phyloP scores from a whole-genome alignment of 1,284 basidiomycete genomes.

The Puccinia hordei region DNA sequence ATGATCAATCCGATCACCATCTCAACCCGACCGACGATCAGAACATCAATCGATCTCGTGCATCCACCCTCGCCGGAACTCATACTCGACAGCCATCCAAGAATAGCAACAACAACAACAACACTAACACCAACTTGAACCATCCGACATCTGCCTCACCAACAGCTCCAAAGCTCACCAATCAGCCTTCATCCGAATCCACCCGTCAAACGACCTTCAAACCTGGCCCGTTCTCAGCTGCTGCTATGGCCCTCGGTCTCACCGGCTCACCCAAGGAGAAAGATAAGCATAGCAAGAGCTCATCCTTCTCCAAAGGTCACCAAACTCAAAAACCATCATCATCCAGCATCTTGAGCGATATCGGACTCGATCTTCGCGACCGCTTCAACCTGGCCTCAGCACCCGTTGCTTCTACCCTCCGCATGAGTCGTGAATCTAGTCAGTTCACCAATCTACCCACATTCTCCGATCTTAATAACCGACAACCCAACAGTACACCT shows the following conservation, averaged over 20 bases:
- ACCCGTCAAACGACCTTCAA: conserved; percentile 21
- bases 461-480: too few relatives aligned
- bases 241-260: conserved; percentile 43
- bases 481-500: too few relatives aligned
- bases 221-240: conserved; percentile 49
- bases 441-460: conserved; percentile 7
- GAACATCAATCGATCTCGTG: conserved; percentile 56
- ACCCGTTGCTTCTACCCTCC: conserved; percentile 42
- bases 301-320: conserved; percentile 29
- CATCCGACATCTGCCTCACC: conserved; percentile 41
- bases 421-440: conserved; percentile 47
- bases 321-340: conserved; percentile 26
- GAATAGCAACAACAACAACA: neutral
- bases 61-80: conserved; percentile 51
- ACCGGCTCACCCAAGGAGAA: conserved; percentile 13
- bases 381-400: conserved; percentile 14
- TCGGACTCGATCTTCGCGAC: neutral
- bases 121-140: neutral
- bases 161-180: conserved; percentile 18
- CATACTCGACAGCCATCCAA: conserved; percentile 21
- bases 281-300: too few relatives aligned
- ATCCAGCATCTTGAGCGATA: conserved; percentile 42
- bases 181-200: conserved; percentile 4
- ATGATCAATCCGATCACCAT: conserved; percentile 63
- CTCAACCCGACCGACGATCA: neutral